Evolutionary conservation across 129 eudicot genomes (phyloP), one percentile per base, ranked within the genome.

Genomic region (Flaveria linearis): DNA sequence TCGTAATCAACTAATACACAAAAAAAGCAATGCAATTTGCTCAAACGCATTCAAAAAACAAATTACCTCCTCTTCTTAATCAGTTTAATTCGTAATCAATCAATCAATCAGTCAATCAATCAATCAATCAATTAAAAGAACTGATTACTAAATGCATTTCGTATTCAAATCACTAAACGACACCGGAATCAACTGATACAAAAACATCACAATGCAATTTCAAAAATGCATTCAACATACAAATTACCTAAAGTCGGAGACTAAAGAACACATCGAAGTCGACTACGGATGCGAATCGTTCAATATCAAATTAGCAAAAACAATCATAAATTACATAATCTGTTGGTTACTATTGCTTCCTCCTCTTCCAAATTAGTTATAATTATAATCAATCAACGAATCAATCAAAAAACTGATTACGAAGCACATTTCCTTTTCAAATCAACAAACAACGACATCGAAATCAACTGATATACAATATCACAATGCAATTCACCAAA

Each of bases 221-320:
- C 7, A 7, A 2, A 8, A 52, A 18, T n/a, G 71, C 15, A 43
- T 28, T 7, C 5, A 15, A 61, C 30, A 36, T 60, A 51, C 5
- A 33, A 33, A 69, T 53, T 45, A 84, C 90, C 90, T 79, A 80
- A 43, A 74, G 89, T 26, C 1, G 90, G 81, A 47, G 86, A 74
- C 56, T 87, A 81, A 61, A 83, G 73, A 78, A 82, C 85, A 72
- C 41, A 36, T 36, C 41, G 1, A 36, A 36, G 39, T 36, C 41
- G 41, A 36, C 41, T 36, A 36, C 41, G 41, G 23, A 80, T 45
- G 30, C 70, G 16, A 78, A 68, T 36, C 55, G 20, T 52, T 63
- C 57, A 1, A 18, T 6, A 13, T 78, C 50, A 80, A 79, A 62
- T 72, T 8, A 72, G 69, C 49, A 79, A 50, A 60, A 61, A 66